Evolutionary conservation across 257 asterid genomes (phyloP).

Genomic region (Avicennia marina): DNA sequence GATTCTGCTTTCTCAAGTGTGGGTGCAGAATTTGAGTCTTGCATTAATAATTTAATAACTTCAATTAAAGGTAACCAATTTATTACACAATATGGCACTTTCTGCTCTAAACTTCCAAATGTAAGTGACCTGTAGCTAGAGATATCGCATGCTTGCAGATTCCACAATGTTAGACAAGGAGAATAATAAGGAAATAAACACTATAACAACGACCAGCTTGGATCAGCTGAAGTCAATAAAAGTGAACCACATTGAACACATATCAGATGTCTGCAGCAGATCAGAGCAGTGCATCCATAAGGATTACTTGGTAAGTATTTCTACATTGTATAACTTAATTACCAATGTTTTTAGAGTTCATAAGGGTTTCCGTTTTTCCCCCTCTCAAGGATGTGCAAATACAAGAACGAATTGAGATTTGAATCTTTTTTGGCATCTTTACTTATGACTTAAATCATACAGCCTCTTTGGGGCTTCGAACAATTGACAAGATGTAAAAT

Average conservation of each 20-base stretch:
- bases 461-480: not conserved
- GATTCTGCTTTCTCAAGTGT: conserved; percentile 41
- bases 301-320: conserved; percentile 53
- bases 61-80: conserved; percentile 43
- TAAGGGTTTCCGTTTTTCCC: too few species aligned
- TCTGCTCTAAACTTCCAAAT: not conserved
- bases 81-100: too few species aligned
- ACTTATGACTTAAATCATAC: too few species aligned
- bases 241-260: conserved; percentile 33
- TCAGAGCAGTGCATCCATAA: conserved; percentile 53
- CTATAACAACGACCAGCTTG: conserved; percentile 28
- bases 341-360: too few species aligned
- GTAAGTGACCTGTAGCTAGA: not conserved
- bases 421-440: too few species aligned
- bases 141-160: conserved; percentile 33
- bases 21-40: conserved; percentile 36
- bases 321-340: not conserved
- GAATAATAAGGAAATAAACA: conserved; percentile 40
- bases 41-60: conserved; percentile 27
- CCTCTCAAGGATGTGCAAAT: too few species aligned
- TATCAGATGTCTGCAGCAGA: conserved; percentile 48
- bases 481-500: too few species aligned
- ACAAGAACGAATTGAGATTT: too few species aligned
- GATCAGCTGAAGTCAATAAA: conserved; percentile 41
- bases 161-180: conserved; percentile 49